These are phyloP conservation scores for Neonectria magnoliae DNA, from an alignment of 2,329 filamentous ascomycete genomes.

Conservation along the genomic window DNA sequence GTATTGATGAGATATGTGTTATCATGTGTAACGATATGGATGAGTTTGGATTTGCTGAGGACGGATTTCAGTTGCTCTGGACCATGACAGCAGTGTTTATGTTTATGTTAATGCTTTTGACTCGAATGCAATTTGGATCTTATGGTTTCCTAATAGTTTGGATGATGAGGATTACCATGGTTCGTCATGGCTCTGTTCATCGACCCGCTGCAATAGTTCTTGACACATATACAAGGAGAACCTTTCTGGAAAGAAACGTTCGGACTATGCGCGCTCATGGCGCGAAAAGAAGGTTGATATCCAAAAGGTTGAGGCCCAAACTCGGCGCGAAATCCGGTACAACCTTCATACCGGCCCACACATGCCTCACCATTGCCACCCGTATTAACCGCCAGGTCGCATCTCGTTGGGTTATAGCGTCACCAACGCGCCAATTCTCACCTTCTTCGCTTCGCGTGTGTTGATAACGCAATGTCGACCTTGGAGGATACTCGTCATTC, in stretches of 20 bases:
- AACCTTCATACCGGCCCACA: background rate
- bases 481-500: background rate
- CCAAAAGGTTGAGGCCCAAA: background rate
- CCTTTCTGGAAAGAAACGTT: background rate
- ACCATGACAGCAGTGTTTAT: conserved; percentile 28
- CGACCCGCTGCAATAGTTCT: background rate
- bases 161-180: background rate
- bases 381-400: background rate
- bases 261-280: background rate
- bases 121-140: conserved; percentile 26
- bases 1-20: conserved; percentile 39
- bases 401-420: background rate
- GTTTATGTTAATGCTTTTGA: conserved; percentile 21
- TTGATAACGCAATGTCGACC: background rate
- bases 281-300: background rate
- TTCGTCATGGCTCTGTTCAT: background rate
- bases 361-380: background rate
- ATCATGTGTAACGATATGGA: conserved; percentile 40
- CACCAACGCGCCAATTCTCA: background rate
- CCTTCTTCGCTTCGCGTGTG: background rate
- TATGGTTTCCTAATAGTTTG: conserved; percentile 7
- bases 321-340: background rate
- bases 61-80: conserved; percentile 25
- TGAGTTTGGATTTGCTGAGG: conserved; percentile 20
- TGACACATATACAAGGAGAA: background rate